Conservation (phyloP, 1,284 basidiomycete species). For the Cryptococcus jaspeensis region DNA sequence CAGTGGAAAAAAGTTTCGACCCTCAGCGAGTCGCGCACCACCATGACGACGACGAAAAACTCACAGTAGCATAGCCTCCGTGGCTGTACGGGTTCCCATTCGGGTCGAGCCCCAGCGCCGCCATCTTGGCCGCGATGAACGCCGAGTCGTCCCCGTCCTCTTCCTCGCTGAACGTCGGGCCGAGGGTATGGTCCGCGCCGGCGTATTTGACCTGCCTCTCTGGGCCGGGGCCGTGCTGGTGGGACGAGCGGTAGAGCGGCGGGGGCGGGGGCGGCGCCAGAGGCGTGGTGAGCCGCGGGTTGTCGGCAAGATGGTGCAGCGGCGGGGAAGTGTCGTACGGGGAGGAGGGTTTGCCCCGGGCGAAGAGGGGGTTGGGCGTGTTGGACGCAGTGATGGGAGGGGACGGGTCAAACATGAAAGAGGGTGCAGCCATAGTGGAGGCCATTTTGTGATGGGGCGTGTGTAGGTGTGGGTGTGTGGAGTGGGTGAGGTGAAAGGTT, state of each 20-base stretch:
- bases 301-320: background rate
- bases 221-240: slow-evolving; percentile 11
- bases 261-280: slow-evolving; percentile 26
- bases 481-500: too few relatives aligned
- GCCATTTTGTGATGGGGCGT: too few relatives aligned
- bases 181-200: slow-evolving; percentile 40
- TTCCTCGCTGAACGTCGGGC: slow-evolving; percentile 44
- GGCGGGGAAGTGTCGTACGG: background rate
- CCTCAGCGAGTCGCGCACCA: too few relatives aligned
- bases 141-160: slow-evolving; percentile 47
- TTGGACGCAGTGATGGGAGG: too few relatives aligned
- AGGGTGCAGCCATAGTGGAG: too few relatives aligned
- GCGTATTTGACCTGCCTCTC: slow-evolving; percentile 24
- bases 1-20: too few relatives aligned
- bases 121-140: slow-evolving; percentile 45
- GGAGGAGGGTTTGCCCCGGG: background rate
- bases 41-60: too few relatives aligned
- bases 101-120: slow-evolving; percentile 31
- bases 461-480: too few relatives aligned
- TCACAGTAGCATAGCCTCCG: slow-evolving; percentile 8
- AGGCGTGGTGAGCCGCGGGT: slow-evolving; percentile 16
- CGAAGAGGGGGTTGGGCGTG: too few relatives aligned
- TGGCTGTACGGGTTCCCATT: slow-evolving; percentile 21
- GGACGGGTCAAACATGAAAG: too few relatives aligned
- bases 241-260: slow-evolving; percentile 13